Evolutionary conservation across 306 rosid species (phyloP).

Genomic region (Chamaecrista fasciculata): DNA sequence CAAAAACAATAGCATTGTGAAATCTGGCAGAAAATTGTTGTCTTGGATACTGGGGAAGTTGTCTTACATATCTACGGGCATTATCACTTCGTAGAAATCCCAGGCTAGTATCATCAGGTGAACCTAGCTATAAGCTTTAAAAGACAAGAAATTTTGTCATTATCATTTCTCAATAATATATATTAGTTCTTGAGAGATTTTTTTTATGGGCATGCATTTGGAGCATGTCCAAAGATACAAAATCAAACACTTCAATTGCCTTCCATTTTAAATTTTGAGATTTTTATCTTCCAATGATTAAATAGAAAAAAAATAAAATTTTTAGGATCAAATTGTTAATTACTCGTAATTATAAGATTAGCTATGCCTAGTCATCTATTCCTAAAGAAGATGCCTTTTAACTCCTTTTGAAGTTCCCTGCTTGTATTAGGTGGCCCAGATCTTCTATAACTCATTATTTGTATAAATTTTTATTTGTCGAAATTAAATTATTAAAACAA

Average conservation of each 20-base stretch:
- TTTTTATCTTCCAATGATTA: no score
- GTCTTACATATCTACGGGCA: conserved; percentile 86
- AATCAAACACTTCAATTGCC: background rate
- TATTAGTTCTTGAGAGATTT: background rate
- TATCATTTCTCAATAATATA: background rate
- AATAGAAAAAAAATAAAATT: no score
- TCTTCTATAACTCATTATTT: no score
- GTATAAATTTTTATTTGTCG: no score
- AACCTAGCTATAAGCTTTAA: conserved; percentile 92
- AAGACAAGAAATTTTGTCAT: conserved; percentile 29
- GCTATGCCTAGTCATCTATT: no score
- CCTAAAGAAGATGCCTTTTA: no score
- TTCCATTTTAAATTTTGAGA: background rate
- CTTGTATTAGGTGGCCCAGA: no score
- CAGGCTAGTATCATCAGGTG: conserved; percentile 94
- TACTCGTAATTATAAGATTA: no score
- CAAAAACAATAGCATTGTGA: conserved; percentile 34
- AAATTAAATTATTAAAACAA: no score
- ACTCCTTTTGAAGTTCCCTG: no score
- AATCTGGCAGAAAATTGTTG: conserved; percentile 63
- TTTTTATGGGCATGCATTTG: background rate
- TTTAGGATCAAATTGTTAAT: no score
- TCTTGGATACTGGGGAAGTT: conserved; percentile 84
- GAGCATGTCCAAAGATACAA: background rate
- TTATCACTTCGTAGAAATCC: conserved; percentile 91